Evolutionary conservation across 768 basidiomycete genomes (phyloP).

Genomic region (Mycena galopus): DNA sequence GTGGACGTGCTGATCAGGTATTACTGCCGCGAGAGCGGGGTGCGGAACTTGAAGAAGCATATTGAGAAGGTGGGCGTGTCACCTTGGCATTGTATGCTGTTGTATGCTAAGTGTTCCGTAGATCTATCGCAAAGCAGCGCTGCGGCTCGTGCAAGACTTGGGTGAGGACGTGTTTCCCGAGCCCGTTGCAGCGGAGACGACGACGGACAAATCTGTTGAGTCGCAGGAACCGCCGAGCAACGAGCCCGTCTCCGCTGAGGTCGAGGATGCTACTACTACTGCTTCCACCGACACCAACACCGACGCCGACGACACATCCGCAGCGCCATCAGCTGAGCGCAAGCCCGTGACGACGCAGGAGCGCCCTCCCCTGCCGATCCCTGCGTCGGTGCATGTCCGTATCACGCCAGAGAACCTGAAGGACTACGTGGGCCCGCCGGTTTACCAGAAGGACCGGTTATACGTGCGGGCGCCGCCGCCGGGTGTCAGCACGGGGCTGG

Average conservation of each 20-base stretch:
- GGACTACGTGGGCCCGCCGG: constrained; percentile 95
- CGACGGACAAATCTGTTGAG: too few species aligned
- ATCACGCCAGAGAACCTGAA: constrained; percentile 92
- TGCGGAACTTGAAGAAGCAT: constrained; percentile 96
- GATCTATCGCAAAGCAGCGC: constrained; percentile 93
- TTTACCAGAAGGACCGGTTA: constrained; percentile 96
- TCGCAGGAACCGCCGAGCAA: too few species aligned
- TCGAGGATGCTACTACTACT: too few species aligned
- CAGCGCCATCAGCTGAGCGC: constrained; percentile 40
- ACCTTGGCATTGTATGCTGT: too few species aligned
- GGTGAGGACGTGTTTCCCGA: constrained; percentile 91
- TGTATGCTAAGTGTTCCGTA: neutral
- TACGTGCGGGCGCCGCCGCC: constrained; percentile 86
- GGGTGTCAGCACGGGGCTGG: constrained; percentile 95
- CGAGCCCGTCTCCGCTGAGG: too few species aligned
- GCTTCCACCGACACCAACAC: constrained; percentile 1
- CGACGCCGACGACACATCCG: constrained; percentile 25
- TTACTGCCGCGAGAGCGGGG: constrained; percentile 97
- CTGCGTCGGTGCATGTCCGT: constrained; percentile 79
- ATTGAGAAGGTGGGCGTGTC: constrained; percentile 89
- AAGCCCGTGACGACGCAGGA: constrained; percentile 81
- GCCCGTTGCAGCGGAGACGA: constrained; percentile 44
- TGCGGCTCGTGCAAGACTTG: constrained; percentile 91
- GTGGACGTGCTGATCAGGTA: constrained; percentile 95
- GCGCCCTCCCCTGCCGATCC: constrained; percentile 86